Evolutionary conservation across 129 eudicot genomes (phyloP).

Genomic region (Tanacetum coccineum): DNA sequence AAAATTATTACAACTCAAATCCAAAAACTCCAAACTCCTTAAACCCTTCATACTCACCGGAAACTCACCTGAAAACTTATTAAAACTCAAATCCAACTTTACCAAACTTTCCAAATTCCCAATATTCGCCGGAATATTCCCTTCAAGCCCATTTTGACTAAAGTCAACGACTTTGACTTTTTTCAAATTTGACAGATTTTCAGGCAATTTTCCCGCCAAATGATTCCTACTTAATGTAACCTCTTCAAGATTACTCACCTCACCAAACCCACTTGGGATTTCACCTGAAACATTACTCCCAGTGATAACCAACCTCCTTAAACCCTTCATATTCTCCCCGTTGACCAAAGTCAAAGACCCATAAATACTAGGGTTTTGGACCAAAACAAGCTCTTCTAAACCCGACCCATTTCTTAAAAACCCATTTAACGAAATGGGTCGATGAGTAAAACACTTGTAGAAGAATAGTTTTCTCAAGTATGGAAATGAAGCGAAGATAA

Average conservation of each 20-base stretch:
- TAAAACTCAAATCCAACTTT: conserved; percentile 64
- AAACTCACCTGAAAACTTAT: conserved; percentile 46
- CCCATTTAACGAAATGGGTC: conserved; percentile 33
- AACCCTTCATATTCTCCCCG: conserved; percentile 28
- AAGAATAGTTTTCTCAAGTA: conserved; percentile 61
- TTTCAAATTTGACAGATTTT: conserved; percentile 33
- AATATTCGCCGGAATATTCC: conserved; percentile 46
- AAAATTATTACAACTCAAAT: conserved; percentile 53
- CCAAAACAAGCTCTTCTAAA: conserved; percentile 56
- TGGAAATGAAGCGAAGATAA: conserved; percentile 32
- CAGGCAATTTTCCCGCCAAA: conserved; percentile 35
- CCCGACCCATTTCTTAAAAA: conserved; percentile 28
- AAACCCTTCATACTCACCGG: conserved; percentile 48
- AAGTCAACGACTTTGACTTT: conserved; percentile 61
- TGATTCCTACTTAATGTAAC: conserved; percentile 52
- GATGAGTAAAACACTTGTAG: conserved; percentile 62
- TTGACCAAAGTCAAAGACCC: conserved; percentile 43
- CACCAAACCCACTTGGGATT: conserved; percentile 46
- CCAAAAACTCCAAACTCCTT: conserved; percentile 58
- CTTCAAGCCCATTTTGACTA: conserved; percentile 48
- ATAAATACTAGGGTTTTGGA: conserved; percentile 52
- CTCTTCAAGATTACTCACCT: conserved; percentile 47
- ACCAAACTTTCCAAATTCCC: conserved; percentile 37
- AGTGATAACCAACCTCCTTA: conserved; percentile 56
- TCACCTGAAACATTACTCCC: conserved; percentile 53